These are phyloP conservation scores for Paramecium biaurelia DNA, from an alignment of 73 alveolate genomes.

Conservation along the genomic window DNA sequence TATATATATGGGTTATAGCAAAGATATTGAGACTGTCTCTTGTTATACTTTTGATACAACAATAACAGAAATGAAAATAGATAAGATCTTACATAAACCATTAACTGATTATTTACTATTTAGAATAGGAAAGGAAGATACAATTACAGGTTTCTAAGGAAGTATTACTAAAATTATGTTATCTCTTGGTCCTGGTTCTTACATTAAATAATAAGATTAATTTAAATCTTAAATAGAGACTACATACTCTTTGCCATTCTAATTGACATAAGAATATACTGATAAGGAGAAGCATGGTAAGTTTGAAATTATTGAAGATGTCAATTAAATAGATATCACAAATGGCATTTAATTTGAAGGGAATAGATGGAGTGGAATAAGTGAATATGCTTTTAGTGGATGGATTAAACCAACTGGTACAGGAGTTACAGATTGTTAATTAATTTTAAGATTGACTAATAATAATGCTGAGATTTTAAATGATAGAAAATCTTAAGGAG, in stretches of 20 bases:
- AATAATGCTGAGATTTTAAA: background rate
- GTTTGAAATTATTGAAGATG: slow-evolving; percentile 13
- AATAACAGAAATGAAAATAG: background rate
- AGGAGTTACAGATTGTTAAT: background rate
- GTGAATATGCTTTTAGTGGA: slow-evolving; percentile 19
- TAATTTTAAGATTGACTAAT: slow-evolving; percentile 1
- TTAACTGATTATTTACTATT: background rate
- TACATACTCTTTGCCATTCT: background rate
- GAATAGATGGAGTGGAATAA: slow-evolving; percentile 7
- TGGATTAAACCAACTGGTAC: slow-evolving; percentile 15
- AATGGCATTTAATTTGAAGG: slow-evolving; percentile 10
- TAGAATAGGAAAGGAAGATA: background rate
- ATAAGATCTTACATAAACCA: slow-evolving; percentile 23
- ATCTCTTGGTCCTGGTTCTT: slow-evolving; percentile 31
- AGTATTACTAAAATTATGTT: background rate
- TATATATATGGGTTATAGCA: slow-evolving; percentile 30
- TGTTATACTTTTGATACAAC: background rate
- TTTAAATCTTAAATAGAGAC: background rate
- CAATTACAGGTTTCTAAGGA: background rate
- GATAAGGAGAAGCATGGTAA: slow-evolving; percentile 40
- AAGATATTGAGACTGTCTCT: background rate
- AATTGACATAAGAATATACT: background rate
- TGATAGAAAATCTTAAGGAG: slow-evolving; percentile 36
- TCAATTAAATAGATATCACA: background rate
- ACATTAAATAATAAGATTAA: background rate